Conservation (phyloP, 176 grass and related monocot species). For the Aegilops longissima region DNA sequence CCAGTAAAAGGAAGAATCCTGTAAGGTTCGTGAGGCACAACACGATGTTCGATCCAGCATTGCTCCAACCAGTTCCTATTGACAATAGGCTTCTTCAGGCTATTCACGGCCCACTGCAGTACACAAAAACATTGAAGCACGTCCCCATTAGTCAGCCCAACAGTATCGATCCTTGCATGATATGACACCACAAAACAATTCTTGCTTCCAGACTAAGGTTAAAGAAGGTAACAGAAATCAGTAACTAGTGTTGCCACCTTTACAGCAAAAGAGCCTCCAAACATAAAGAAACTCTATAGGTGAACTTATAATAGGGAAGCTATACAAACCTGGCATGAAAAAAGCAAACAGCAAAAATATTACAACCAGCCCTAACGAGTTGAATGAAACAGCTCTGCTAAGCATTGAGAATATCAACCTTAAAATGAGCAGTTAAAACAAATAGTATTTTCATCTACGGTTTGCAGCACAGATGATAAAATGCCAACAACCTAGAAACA, state of each 20-base stretch:
- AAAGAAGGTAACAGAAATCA: conserved; percentile 14
- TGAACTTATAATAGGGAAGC: conserved; percentile 10
- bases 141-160: conserved; percentile 29
- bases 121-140: conserved; percentile 36
- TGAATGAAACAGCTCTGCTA: conserved; percentile 12
- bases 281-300: conserved; percentile 1
- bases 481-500: background rate
- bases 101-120: conserved; percentile 74
- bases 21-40: conserved; percentile 92
- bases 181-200: conserved; percentile 12
- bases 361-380: background rate
- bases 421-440: conserved; percentile 15
- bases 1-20: conserved; percentile 90
- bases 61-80: conserved; percentile 71
- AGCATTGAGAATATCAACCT: background rate
- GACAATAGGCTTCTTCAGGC: conserved; percentile 87
- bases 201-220: conserved; percentile 2
- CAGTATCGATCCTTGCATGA: background rate
- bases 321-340: conserved; percentile 17
- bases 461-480: background rate
- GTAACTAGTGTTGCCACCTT: background rate
- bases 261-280: background rate
- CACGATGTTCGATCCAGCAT: conserved; percentile 89
- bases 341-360: background rate
- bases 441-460: background rate